phyloP scores from a whole-genome alignment of 2,329 filamentous ascomycete genomes.

The Rhexocercosporidium sp. region DNA sequence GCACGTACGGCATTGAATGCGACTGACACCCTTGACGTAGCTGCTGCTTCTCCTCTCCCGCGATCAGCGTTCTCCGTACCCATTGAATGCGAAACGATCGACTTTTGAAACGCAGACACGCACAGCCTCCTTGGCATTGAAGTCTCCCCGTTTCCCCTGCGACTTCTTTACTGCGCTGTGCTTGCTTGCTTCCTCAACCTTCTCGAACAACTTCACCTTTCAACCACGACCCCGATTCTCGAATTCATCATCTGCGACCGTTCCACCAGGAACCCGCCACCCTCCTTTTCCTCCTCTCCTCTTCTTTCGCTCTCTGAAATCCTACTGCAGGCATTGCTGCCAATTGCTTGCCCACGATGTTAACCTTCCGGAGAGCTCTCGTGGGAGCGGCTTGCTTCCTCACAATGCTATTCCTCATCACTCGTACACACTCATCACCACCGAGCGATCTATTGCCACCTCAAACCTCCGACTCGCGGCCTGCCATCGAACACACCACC shows the following conservation, averaged over 20 bases:
- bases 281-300: neutral
- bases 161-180: neutral
- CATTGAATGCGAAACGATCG: slow-evolving; percentile 24
- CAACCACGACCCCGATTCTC: neutral
- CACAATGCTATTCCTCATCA: slow-evolving; percentile 72
- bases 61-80: slow-evolving; percentile 11
- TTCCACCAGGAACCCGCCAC: neutral
- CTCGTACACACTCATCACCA: slow-evolving; percentile 56
- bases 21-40: neutral
- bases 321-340: slow-evolving; percentile 20
- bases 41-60: too few species aligned
- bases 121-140: slow-evolving; percentile 17
- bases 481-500: slow-evolving; percentile 17
- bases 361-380: slow-evolving; percentile 78
- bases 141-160: neutral
- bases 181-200: neutral
- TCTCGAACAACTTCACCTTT: neutral
- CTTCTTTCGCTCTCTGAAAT: neutral
- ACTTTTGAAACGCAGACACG: slow-evolving; percentile 18
- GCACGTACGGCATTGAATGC: neutral
- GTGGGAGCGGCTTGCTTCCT: slow-evolving; percentile 73
- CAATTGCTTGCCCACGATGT: slow-evolving; percentile 58
- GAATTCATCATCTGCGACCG: neutral
- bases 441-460: slow-evolving; percentile 17
- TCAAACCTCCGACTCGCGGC: slow-evolving; percentile 15